These are phyloP conservation scores for Fraxinus anomala DNA, from an alignment of 257 asterid species.

Conservation along the genomic window DNA sequence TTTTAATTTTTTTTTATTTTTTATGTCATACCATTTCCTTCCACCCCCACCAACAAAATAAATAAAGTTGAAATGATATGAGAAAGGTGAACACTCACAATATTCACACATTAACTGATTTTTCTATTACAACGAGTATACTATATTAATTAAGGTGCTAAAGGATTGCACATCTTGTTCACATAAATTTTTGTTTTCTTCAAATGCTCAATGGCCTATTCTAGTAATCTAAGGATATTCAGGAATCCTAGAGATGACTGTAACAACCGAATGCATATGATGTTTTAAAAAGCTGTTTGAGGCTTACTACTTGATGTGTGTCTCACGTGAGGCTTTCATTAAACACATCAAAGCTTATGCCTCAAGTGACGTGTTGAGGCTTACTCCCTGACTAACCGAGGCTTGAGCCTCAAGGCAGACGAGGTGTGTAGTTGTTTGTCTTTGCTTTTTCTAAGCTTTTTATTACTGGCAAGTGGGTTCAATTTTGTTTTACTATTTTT, in stretches of 20 bases:
- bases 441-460: neutral
- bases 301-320: neutral
- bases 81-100: neutral
- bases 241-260: neutral
- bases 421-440: neutral
- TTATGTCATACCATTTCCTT: neutral
- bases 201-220: neutral
- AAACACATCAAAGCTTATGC: neutral
- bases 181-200: neutral
- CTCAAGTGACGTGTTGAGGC: neutral
- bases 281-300: neutral
- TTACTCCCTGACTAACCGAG: neutral
- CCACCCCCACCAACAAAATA: neutral
- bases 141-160: neutral
- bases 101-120: neutral
- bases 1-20: too few species aligned
- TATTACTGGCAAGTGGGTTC: neutral
- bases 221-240: neutral
- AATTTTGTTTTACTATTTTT: neutral
- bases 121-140: neutral
- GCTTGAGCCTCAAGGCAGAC: neutral
- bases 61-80: neutral
- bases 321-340: neutral
- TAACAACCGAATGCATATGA: neutral
- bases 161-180: neutral